Evolutionary conservation across 2,329 filamentous ascomycete species (phyloP).

Genomic region (Colletotrichum paranaense): DNA sequence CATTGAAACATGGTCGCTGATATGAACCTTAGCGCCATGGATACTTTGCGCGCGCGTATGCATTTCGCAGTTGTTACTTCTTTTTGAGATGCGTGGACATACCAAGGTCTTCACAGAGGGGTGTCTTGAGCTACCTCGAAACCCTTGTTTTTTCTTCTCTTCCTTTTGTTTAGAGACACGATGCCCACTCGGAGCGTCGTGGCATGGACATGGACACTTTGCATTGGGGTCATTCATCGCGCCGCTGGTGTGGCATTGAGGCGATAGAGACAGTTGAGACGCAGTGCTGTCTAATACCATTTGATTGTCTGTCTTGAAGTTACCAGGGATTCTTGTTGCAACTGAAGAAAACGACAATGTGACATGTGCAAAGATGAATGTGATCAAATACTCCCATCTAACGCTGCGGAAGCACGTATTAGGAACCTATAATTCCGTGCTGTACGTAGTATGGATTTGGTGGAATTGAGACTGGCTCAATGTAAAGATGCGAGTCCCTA

Average conservation of each 20-base stretch:
- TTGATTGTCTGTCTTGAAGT: background rate
- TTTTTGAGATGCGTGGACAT: slow-evolving; percentile 32
- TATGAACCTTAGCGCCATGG: slow-evolving; percentile 39
- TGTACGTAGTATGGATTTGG: background rate
- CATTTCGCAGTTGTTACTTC: slow-evolving; percentile 28
- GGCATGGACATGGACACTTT: slow-evolving; percentile 17
- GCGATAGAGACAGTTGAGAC: slow-evolving; percentile 10
- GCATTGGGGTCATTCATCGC: slow-evolving; percentile 16
- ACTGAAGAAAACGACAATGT: background rate
- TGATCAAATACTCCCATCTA: background rate
- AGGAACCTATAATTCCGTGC: background rate
- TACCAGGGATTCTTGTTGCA: background rate
- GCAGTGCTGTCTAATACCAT: slow-evolving; percentile 24
- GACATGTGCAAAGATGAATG: background rate
- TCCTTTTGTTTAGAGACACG: slow-evolving; percentile 30
- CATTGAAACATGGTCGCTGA: slow-evolving; percentile 36
- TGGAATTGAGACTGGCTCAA: background rate
- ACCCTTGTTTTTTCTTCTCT: background rate
- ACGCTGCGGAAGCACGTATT: background rate
- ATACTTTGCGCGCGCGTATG: slow-evolving; percentile 26
- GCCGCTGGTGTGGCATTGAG: slow-evolving; percentile 9
- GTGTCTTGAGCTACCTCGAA: background rate
- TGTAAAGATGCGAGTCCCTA: background rate
- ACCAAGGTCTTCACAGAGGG: slow-evolving; percentile 4
- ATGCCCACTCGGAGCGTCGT: background rate